Evolutionary conservation across 805 yeast genomes (phyloP), one percentile per base, ranked within the genome.

Genomic region (Priceomyces haplophilus): DNA sequence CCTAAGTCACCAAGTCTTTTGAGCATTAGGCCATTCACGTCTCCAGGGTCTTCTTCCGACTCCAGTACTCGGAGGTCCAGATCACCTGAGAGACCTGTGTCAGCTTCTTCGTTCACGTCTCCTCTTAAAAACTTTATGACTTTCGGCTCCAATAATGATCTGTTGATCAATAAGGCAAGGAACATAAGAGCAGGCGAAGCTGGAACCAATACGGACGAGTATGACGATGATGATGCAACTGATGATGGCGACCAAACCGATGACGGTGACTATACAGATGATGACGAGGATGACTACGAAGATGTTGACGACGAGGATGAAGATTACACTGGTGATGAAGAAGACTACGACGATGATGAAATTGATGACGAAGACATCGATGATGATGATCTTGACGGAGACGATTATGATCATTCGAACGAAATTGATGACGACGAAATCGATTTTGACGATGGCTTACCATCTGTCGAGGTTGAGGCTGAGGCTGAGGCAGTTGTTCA

Each of bases 121-220:
- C 75, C 75, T 11, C 55, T 70, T 38, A 69, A 69, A 42, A 64
- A 59, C 39, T 69, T 70, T 48, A 69, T 64, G 75, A 53, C 53
- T 47, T 58, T 66, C 24, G 67, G 66, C 3, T 61, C 61, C 11
- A 60, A 53, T 34, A 35, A 15, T 7, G 30, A 29, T 21, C 37
- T 34, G 15, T n/a, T 17, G 37, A 15, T 8, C 24, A 12, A 19
- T 18, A 32, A 32, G 7, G 7, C 23, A 15, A 16, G 20, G 37
- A 34, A 48, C 29, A 59, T 55, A 35, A 51, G 59, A 35, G 61
- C 58, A 19, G 55, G 48, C 10, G 58, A 58, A 40, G 57, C 58
- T 24, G 61, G 57, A 11, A 64, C 54, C 7, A 62, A 55, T 4
- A 61, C 52, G 2, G 60, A 55, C 8, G 56, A 49, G 12, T n/a